phyloP scores from a whole-genome alignment of 306 rosid genomes.

The Dryas alaskensis region DNA sequence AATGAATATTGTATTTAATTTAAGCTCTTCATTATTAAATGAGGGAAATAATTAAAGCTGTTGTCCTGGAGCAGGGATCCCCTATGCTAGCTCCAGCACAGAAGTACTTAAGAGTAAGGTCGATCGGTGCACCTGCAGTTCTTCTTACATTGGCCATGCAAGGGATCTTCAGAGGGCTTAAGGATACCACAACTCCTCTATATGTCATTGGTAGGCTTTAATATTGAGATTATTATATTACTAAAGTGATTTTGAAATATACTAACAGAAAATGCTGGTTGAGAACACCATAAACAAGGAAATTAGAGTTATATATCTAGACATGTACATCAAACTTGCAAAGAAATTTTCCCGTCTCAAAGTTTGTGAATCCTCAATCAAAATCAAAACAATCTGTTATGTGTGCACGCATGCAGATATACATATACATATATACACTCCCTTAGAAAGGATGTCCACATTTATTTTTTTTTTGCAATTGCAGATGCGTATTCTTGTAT shows the following conservation, averaged over 20 bases:
- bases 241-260: background rate
- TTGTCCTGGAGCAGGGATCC: conserved; percentile 46
- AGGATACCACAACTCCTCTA: conserved; percentile 93
- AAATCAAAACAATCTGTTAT: too few species aligned
- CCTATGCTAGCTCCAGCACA: conserved; percentile 74
- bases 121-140: conserved; percentile 97
- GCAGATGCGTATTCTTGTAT: too few species aligned
- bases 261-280: background rate
- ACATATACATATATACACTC: too few species aligned
- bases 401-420: too few species aligned
- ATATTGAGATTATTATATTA: background rate
- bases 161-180: conserved; percentile 93
- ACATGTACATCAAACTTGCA: too few species aligned
- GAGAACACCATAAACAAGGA: background rate
- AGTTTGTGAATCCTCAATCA: too few species aligned
- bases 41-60: conserved; percentile 4
- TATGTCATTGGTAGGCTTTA: conserved; percentile 66
- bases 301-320: background rate
- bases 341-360: too few species aligned
- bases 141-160: conserved; percentile 99
- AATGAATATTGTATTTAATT: background rate
- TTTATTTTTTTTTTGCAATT: too few species aligned
- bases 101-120: conserved; percentile 72
- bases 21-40: background rate
- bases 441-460: too few species aligned